Base-by-base conservation (phyloP, 169 alveolate genomes). In the Pseudocohnilembus persalinus region DNA sequence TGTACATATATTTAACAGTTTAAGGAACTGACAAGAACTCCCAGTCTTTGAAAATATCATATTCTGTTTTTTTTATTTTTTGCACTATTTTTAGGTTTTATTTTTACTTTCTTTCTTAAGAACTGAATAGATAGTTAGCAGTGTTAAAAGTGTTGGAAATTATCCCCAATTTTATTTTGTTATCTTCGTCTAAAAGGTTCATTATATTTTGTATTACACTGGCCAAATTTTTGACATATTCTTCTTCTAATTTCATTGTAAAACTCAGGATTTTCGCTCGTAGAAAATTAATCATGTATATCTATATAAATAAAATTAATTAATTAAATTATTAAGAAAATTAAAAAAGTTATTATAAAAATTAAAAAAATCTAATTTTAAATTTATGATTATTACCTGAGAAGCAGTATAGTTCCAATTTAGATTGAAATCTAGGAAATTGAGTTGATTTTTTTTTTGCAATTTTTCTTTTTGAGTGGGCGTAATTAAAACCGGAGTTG, bases 401-500 rank as follows among this genome's bases (percentile, higher is more conserved):
- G 35, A 29, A 1, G 84, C 74, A 35, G 32, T n/a, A 29, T 79
- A 73, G 76, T 79, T 64, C 30, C 73, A 29, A 28, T 34, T 29
- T n/a, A 79, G 28, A 15, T 49, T 64, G 30, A 63, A 34, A 25
- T 32, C 25, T 25, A 79, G 30, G 0, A 79, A 29, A 26, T 79
- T 79, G 64, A 49, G 32, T n/a, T 49, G 63, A 0, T 49, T 31
- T 0, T 79, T 34, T n/a, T 79, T 33, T 49, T 26, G 30, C n/a
- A 79, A 27, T 15, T 31, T 32, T 29, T 49, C 30, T 31, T 63
- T 34, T 0, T 35, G 15, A 20, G 65, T 25, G 30, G 84, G 84
- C 29, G 84, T 79, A 25, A 79, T 25, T 49, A 34, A 49, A 20
- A 79, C 73, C 16, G 84, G 84, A n/a, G 84, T 79, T 27, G 49